Conservation (phyloP, 2,329 filamentous ascomycete genomes). For the Amauroascus niger region DNA sequence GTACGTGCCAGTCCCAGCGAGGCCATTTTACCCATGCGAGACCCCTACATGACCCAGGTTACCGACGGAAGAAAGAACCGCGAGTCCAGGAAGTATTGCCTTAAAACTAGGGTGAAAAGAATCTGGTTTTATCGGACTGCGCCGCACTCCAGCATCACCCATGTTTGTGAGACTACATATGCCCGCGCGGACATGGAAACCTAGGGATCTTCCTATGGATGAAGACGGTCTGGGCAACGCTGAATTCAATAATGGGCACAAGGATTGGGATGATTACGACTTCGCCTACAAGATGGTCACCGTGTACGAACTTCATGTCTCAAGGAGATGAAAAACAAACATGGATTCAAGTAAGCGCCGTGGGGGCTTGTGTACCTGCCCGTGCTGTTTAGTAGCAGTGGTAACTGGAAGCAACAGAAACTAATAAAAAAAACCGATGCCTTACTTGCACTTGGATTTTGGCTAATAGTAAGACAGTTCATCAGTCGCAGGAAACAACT, state of each 20-base stretch:
- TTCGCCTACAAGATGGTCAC: conserved; percentile 23
- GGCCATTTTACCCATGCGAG: conserved; percentile 14
- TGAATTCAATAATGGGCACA: conserved; percentile 21
- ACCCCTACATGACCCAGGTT: conserved; percentile 15
- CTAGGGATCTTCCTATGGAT: conserved; percentile 12
- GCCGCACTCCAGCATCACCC: conserved; percentile 15
- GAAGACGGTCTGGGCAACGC: conserved; percentile 21
- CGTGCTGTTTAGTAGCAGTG: neutral
- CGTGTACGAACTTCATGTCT: conserved; percentile 20
- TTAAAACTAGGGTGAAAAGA: conserved; percentile 11
- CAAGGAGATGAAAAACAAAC: conserved; percentile 33
- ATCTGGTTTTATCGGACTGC: conserved; percentile 19
- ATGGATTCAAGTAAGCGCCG: conserved; percentile 43
- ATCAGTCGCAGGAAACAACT: too few relatives aligned
- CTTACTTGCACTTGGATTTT: too few relatives aligned
- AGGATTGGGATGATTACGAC: conserved; percentile 24
- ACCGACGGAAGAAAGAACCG: conserved; percentile 13
- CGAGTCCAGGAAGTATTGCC: conserved; percentile 16
- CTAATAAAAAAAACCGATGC: neutral
- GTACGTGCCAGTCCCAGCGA: conserved; percentile 3
- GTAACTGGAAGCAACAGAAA: conserved; percentile 12
- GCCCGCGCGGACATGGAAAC: conserved; percentile 13
- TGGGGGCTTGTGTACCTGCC: conserved; percentile 4
- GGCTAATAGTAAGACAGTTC: too few relatives aligned
- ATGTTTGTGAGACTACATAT: conserved; percentile 14